These are phyloP conservation scores for Fraxinus dipetala DNA, from an alignment of 305 asterid species.

Conservation along the genomic window DNA sequence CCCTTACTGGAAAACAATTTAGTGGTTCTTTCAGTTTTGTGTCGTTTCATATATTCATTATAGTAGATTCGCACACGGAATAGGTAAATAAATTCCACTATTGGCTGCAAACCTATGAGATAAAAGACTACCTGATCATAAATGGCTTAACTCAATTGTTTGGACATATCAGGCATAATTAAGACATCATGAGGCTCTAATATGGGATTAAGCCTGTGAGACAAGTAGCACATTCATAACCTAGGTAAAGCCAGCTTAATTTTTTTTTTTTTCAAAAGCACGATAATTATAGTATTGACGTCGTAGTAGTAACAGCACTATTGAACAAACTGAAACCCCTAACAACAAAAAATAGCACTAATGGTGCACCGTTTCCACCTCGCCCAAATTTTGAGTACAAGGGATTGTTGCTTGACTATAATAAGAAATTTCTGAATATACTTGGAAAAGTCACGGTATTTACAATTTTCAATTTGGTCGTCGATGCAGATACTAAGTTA, in stretches of 20 bases:
- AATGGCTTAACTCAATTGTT: background rate
- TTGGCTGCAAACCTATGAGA: background rate
- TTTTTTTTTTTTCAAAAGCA: background rate
- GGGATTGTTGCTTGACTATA: background rate
- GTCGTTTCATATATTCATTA: background rate
- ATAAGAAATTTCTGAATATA: background rate
- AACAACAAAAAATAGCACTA: background rate
- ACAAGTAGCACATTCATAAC: background rate
- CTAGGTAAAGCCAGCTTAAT: background rate
- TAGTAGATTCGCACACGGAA: background rate
- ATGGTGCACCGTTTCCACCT: background rate
- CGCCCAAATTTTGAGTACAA: background rate
- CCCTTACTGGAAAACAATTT: background rate
- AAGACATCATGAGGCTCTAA: background rate
- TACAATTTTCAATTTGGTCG: background rate
- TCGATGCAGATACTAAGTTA: background rate
- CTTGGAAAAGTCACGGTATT: background rate
- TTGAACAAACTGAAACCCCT: background rate
- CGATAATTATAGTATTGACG: background rate
- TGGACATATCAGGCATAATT: background rate
- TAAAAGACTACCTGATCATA: background rate
- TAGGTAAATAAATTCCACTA: background rate
- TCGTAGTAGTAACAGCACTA: background rate
- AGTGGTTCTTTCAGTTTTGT: background rate
- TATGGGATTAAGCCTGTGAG: background rate